Evolutionary conservation across 495 filamentous ascomycete species (phyloP).

Genomic region (Neurospora africana): DNA sequence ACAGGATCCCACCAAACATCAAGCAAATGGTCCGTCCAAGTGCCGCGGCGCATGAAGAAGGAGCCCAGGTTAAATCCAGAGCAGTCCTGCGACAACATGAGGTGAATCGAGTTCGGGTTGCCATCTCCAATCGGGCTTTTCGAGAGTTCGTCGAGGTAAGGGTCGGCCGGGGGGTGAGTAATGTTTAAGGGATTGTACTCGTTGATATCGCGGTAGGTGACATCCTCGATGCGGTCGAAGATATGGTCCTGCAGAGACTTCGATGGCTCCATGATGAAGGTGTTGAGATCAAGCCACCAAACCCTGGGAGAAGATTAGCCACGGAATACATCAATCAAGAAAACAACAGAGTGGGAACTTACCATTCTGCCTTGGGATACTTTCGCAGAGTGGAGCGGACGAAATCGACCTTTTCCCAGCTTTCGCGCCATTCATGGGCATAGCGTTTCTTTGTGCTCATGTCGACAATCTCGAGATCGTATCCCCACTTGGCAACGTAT

Average conservation of each 20-base stretch:
- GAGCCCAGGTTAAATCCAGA: slow-evolving; percentile 93
- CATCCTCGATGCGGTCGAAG: slow-evolving; percentile 64
- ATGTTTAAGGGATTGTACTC: slow-evolving; percentile 93
- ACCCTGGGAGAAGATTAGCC: slow-evolving; percentile 53
- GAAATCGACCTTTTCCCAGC: slow-evolving; percentile 97
- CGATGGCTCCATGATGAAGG: slow-evolving; percentile 93
- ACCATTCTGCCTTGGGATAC: slow-evolving; percentile 96
- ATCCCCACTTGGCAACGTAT: slow-evolving; percentile 83
- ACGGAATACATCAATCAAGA: not conserved
- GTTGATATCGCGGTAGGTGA: slow-evolving; percentile 94
- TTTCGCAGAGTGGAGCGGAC: slow-evolving; percentile 86
- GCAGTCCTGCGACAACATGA: slow-evolving; percentile 90
- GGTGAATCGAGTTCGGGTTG: slow-evolving; percentile 62
- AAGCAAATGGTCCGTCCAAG: slow-evolving; percentile 85
- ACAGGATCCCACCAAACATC: slow-evolving; percentile 99
- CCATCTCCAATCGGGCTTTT: slow-evolving; percentile 66
- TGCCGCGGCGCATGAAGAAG: slow-evolving; percentile 76
- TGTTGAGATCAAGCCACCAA: slow-evolving; percentile 98
- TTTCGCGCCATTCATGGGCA: slow-evolving; percentile 97
- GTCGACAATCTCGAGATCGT: slow-evolving; percentile 91
- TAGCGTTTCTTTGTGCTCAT: slow-evolving; percentile 98
- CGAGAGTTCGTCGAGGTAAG: slow-evolving; percentile 63
- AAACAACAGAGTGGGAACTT: slow-evolving; percentile 18
- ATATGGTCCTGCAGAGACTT: slow-evolving; percentile 85
- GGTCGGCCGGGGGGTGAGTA: slow-evolving; percentile 61